Evolutionary conservation across 1,284 basidiomycete genomes (phyloP).

Genomic region (Meripilus lineatus): DNA sequence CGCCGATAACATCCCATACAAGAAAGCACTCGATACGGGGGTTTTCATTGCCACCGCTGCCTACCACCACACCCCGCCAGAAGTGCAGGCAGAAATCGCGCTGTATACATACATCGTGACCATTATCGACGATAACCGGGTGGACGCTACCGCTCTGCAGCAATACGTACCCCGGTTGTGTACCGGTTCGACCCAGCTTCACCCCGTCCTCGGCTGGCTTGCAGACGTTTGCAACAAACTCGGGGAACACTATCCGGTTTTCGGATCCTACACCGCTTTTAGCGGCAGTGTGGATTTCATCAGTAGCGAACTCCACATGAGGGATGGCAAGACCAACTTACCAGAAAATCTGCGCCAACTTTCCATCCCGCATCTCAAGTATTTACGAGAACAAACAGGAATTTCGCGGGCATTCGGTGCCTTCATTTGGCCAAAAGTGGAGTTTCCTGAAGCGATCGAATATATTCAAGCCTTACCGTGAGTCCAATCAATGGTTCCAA

Average conservation of each 20-base stretch:
- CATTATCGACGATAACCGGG: background rate
- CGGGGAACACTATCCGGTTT: background rate
- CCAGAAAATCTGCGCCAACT: background rate
- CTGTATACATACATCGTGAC: background rate
- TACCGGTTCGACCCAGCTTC: background rate
- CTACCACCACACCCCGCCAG: background rate
- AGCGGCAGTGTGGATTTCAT: background rate
- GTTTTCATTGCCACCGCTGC: background rate
- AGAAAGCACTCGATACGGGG: too few relatives aligned
- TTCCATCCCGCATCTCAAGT: background rate
- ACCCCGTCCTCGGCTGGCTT: background rate
- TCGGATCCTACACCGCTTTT: background rate
- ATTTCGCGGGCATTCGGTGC: background rate
- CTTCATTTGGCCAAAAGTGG: background rate
- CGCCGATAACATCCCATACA: too few relatives aligned
- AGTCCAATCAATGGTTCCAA: too few relatives aligned
- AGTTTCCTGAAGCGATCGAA: background rate
- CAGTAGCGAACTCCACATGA: background rate
- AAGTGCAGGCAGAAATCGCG: background rate
- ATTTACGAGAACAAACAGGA: background rate
- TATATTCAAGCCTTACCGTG: background rate
- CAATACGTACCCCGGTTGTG: background rate
- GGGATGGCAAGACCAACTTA: background rate
- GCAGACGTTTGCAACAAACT: background rate
- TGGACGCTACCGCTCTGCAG: background rate